phyloP scores from a whole-genome alignment of 257 asterid species.

The Craterostigma plantagineum region DNA sequence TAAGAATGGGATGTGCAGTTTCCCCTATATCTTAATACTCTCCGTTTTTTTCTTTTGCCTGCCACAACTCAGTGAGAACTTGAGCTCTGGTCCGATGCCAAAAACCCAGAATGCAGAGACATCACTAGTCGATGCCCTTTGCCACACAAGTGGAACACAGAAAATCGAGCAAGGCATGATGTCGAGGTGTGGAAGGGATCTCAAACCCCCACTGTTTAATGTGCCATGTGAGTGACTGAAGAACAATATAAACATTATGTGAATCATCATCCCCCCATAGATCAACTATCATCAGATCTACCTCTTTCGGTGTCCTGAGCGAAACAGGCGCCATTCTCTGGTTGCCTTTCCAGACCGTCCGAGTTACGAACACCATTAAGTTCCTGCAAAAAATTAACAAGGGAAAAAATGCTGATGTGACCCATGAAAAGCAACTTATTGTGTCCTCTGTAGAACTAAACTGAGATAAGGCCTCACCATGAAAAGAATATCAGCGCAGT shows the following conservation, averaged over 20 bases:
- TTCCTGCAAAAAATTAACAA: conserved; percentile 9
- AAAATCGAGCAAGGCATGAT: conserved; percentile 18
- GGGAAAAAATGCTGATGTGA: not conserved
- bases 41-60: conserved; percentile 7
- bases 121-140: conserved; percentile 18
- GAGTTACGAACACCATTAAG: conserved; percentile 10
- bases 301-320: conserved; percentile 20
- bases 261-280: conserved; percentile 19
- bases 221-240: conserved; percentile 18
- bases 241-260: conserved; percentile 17
- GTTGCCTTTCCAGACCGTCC: conserved; percentile 9
- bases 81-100: not conserved
- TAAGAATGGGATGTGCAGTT: too few relatives aligned
- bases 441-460: not conserved
- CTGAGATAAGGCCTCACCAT: conserved; percentile 15
- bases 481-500: conserved; percentile 10
- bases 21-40: not conserved
- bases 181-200: conserved; percentile 16
- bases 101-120: too few relatives aligned
- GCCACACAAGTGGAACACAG: conserved; percentile 11
- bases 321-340: conserved; percentile 7
- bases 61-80: conserved; percentile 12
- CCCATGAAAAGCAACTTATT: not conserved
- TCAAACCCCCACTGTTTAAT: conserved; percentile 14
- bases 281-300: conserved; percentile 28